A percentile compares a stretch with the other conserved stretches of the same genome.
Evolutionary conservation across 2,329 filamentous ascomycete genomes (phyloP).

Genomic region (Claviceps maximensis): DNA sequence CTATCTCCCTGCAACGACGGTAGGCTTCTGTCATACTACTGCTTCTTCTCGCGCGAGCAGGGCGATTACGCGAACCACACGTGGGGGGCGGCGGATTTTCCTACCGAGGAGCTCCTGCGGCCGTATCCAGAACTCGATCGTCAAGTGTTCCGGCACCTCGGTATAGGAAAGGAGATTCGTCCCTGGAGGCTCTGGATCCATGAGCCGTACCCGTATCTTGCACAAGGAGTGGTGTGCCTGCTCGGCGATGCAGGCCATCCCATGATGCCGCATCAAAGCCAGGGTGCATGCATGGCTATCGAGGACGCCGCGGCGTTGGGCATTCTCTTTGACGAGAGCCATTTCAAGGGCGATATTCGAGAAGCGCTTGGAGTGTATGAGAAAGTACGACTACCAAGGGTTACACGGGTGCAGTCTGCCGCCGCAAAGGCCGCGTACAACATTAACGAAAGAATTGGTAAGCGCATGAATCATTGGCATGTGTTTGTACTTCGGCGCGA

Average conservation of each 20-base stretch:
- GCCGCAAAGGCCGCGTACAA: constrained; percentile 45
- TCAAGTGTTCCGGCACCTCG: constrained; percentile 42
- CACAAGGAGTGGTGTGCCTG: constrained; percentile 38
- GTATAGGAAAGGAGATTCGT: constrained; percentile 47
- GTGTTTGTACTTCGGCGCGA: too few species aligned
- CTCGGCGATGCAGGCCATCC: constrained; percentile 55
- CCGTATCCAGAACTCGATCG: constrained; percentile 47
- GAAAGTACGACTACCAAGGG: constrained; percentile 39
- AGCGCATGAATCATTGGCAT: constrained; percentile 7
- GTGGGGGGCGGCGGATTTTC: constrained; percentile 40
- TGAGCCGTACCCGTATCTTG: constrained; percentile 43
- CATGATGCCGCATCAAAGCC: constrained; percentile 54
- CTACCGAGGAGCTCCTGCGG: constrained; percentile 44
- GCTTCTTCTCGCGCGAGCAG: constrained; percentile 45
- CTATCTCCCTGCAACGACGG: constrained; percentile 55
- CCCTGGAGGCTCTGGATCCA: constrained; percentile 54
- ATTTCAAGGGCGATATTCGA: constrained; percentile 33
- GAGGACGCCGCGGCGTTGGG: constrained; percentile 53
- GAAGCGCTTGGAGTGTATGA: constrained; percentile 38
- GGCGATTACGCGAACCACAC: constrained; percentile 48
- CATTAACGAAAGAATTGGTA: constrained; percentile 49
- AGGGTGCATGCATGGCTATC: constrained; percentile 54
- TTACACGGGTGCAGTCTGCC: constrained; percentile 41
- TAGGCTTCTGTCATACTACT: constrained; percentile 54
- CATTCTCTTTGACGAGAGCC: constrained; percentile 39